Conservation (phyloP, 306 rosid species). For the Prunus persica region DNA sequence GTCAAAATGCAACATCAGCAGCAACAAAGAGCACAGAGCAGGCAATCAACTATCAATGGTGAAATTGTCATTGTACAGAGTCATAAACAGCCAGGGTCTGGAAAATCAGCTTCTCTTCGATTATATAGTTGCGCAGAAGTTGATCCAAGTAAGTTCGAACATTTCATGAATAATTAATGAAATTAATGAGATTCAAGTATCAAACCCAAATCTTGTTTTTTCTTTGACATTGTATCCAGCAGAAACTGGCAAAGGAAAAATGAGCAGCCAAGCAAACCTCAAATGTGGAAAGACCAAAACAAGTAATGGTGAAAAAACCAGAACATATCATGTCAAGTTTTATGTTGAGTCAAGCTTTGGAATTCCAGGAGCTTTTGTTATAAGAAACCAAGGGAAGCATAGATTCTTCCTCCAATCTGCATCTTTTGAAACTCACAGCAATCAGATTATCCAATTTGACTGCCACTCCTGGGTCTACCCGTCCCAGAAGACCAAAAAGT, state of each 20-base stretch:
- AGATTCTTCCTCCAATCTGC: slow-evolving; percentile 51
- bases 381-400: slow-evolving; percentile 41
- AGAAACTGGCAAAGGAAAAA: slow-evolving; percentile 57
- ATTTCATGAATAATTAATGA: neutral
- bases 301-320: slow-evolving; percentile 33
- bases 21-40: neutral
- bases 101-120: slow-evolving; percentile 48
- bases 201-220: neutral
- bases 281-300: slow-evolving; percentile 27
- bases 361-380: slow-evolving; percentile 58
- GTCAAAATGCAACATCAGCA: slow-evolving; percentile 24
- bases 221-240: slow-evolving; percentile 18
- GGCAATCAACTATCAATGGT: slow-evolving; percentile 32
- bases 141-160: slow-evolving; percentile 42
- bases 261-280: slow-evolving; percentile 40
- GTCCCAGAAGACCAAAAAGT: slow-evolving; percentile 23
- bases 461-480: slow-evolving; percentile 77
- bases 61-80: slow-evolving; percentile 24
- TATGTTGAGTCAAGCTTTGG: slow-evolving; percentile 47
- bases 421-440: slow-evolving; percentile 29
- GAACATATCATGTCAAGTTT: slow-evolving; percentile 40
- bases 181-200: neutral
- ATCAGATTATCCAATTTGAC: slow-evolving; percentile 45
- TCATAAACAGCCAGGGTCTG: slow-evolving; percentile 38
- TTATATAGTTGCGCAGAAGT: slow-evolving; percentile 53